Base-by-base conservation (phyloP, 1,284 basidiomycete species). In the Rhodotorula sp. region DNA sequence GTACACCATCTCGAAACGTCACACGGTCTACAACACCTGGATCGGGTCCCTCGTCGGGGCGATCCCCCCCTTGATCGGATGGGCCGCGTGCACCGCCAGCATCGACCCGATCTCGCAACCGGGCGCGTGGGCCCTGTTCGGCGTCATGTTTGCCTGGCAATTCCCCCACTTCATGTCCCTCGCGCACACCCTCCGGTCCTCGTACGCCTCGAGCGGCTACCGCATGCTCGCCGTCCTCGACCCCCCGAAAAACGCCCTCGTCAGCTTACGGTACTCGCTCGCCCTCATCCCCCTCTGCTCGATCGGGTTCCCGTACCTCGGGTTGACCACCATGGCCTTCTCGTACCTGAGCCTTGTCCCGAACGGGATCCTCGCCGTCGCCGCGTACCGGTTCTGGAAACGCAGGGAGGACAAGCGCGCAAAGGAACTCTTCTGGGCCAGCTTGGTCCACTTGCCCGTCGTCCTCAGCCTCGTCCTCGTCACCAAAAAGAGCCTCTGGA, bases 101-200 rank as follows among this genome's bases (percentile, higher is more conserved):
- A 81, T 97, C 28, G 83, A 90, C 77, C 90, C 91, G 0, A 85
- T 87, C 15, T 76, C 85, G 0, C 84, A 88, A 76, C 87, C 89
- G 0, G 76, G 79, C 52, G 77, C 78, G 10, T 78, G 76, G 76
- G 70, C 89, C 3, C 83, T 97, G 4, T 92, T 90, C 81, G 84
- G 88, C 79, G 82, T 97, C 63, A 86, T 98, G 19, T 99, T 90
- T 83, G 91, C 90, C 69, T 99, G 97, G 97, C 97, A 99, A 80
- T 99, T 99, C 81, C 95, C 97, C 26, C 97, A 99, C 81, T 99
- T 99, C 84, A 98, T 97, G 82, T 84, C 93, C 2, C 85, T 99
- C n/a, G 89, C 94, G 5, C 87, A 97, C 81, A 85, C 94, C 62
- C 87, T 97, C 19, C 87, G 94, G 38, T 88, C 87, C 23, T 90